Evolutionary conservation across 306 rosid genomes (phyloP), one percentile per base, ranked within the genome.

Genomic region (Inga laurina): DNA sequence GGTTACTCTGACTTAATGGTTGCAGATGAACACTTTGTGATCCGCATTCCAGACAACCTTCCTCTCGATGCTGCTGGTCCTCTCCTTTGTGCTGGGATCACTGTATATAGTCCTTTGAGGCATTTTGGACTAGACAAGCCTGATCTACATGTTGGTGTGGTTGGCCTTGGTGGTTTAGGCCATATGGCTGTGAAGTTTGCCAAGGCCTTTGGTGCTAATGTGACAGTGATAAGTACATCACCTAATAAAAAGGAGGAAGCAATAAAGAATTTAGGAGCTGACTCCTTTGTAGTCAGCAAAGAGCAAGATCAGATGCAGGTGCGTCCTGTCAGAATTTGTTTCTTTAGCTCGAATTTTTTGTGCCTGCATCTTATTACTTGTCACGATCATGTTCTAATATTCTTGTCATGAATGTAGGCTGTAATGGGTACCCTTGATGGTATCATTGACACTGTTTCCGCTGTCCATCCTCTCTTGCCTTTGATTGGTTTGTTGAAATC

Each of bases 121-220:
- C 75, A 75, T 66, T 88, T 51, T 56, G 89, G 76, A 8, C 79
- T 88, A 37, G 85, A 75, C 39, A 72, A 82, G 61, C 83, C 86
- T 4, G 88, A 83, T 3, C 0, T 81, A n/a, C 86, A 86, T 4
- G 12, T 86, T 32, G 91, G 86, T 24, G 91, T 88, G 79, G 91
- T 88, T 34, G 89, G 91, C 35, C 82, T 88, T 1, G 91, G 91
- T 41, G 91, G 89, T 9, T 64, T 89, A 24, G 91, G 90, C 37
- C 91, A 88, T 7, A 3, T 88, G 35, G 91, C 89, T 22, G 88
- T 87, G 0, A 84, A 87, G 77, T 84, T 87, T 72, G 90, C 84
- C 7, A 87, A 84, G 51, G 84, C 87, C 43, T 35, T 88, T 75
- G 89, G 89, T n/a, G 54, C 54, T 34, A 75, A 84, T 64, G 89